Evolutionary conservation across 768 basidiomycete genomes (phyloP), one percentile per base, ranked within the genome.

Genomic region (Neoboletus magnificus): DNA sequence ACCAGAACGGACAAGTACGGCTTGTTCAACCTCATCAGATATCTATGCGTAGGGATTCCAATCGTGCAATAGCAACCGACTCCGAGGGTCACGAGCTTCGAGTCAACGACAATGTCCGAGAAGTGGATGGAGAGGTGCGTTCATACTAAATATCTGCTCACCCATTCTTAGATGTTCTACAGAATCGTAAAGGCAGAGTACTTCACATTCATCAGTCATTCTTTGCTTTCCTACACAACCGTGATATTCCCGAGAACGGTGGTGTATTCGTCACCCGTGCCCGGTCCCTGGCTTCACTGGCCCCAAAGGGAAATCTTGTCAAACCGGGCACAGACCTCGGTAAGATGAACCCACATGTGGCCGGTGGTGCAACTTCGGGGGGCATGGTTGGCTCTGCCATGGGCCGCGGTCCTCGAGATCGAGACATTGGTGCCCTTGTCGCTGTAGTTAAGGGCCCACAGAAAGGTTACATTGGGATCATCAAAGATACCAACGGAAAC

Each of bases 261-360:
- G 97, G 97, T 55, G 86, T 98, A 27, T 99, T 95, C 66, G 93
- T 99, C 48, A 90, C 93, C 0, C 86, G 93, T 36, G 84, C 91
- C 15, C 86, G 91, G 40, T 83, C 86, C 2, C 77, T 98, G 42
- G 83, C 82, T 2, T 95, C 94, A 12, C 74, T 93, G 22, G 92
- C 94, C 1, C 93, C 95, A 1, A 94, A 94, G 64, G 86, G 89
- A 50, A 86, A 82, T 60, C 71, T 87, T 39, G 69, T 87, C 46
- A 87, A 87, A 62, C 74, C 80, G 2, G 79, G 76, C 13, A 76
- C 83, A 5, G 95, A 98, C 72, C 77, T 95, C 15, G 88, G 91
- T 9, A 94, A 95, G 72, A 88, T 96, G 87, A 96, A 96, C 65
- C 93, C 93, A 25, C 83, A 89, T 0, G 72, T 73, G 57, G 83